A percentile compares a stretch with the other conserved stretches of the same genome.
Conservation (phyloP, 2,329 filamentous ascomycete genomes). For the Mariannaea elegans region DNA sequence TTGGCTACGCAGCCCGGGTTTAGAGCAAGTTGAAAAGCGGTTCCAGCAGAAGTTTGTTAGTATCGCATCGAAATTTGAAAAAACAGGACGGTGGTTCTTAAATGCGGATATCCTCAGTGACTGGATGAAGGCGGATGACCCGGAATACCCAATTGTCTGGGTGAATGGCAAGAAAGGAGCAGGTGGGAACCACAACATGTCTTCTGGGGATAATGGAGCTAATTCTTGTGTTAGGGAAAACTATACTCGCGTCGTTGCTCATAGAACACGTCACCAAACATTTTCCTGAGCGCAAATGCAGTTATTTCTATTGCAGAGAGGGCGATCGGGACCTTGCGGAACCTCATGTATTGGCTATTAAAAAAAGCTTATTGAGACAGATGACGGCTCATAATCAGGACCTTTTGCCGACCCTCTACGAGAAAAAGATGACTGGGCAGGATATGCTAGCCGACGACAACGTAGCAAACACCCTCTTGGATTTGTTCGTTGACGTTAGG, state of each 20-base stretch:
- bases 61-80: background rate
- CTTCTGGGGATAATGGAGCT: slow-evolving; percentile 11
- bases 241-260: slow-evolving; percentile 50
- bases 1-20: slow-evolving; percentile 14
- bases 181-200: background rate
- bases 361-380: slow-evolving; percentile 10
- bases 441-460: slow-evolving; percentile 12
- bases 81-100: slow-evolving; percentile 16
- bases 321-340: slow-evolving; percentile 28
- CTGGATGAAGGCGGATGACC: slow-evolving; percentile 14
- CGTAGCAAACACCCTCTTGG: slow-evolving; percentile 42
- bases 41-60: background rate
- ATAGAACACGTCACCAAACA: slow-evolving; percentile 39
- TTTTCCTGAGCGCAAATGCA: slow-evolving; percentile 30
- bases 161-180: slow-evolving; percentile 22
- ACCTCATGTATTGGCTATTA: background rate
- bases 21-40: background rate
- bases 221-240: slow-evolving; percentile 47
- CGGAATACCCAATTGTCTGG: slow-evolving; percentile 12
- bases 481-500: slow-evolving; percentile 40
- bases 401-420: slow-evolving; percentile 6
- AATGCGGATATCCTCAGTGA: background rate
- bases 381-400: background rate
- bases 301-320: slow-evolving; percentile 54
- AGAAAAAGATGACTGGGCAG: background rate